Evolutionary conservation across 768 basidiomycete species (phyloP).

Genomic region (Dentipellis sp.): DNA sequence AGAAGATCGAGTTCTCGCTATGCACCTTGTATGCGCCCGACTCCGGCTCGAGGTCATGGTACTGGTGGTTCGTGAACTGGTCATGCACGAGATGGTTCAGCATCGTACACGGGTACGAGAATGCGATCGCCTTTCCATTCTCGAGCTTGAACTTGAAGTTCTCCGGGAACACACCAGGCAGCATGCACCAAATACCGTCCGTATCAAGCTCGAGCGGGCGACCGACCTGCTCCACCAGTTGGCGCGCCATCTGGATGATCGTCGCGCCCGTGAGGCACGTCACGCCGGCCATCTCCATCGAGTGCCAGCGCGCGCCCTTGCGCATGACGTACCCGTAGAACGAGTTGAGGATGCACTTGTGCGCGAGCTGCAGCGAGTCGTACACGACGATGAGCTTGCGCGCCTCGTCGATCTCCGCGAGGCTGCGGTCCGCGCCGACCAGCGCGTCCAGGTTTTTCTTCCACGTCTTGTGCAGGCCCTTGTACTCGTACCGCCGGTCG

Average conservation of each 20-base stretch:
- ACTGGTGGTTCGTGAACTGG: constrained; percentile 95
- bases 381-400: constrained; percentile 99
- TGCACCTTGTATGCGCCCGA: constrained; percentile 81
- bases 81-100: constrained; percentile 96
- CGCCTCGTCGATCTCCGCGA: constrained; percentile 90
- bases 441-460: constrained; percentile 92
- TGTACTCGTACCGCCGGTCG: constrained; percentile 98
- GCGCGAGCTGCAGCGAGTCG: constrained; percentile 96
- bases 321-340: constrained; percentile 99
- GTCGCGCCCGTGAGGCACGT: constrained; percentile 96
- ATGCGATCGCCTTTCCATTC: constrained; percentile 76
- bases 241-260: constrained; percentile 98
- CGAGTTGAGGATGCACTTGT: constrained; percentile 99
- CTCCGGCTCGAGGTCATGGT: constrained; percentile 83
- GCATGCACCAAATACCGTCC: constrained; percentile 99
- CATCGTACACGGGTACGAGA: constrained; percentile 99
- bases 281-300: constrained; percentile 99
- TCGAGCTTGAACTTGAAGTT: constrained; percentile 92
- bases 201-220: constrained; percentile 96
- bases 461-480: constrained; percentile 97
- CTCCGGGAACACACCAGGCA: constrained; percentile 95
- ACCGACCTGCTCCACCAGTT: constrained; percentile 95
- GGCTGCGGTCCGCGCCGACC: constrained; percentile 52
- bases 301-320: constrained; percentile 98
- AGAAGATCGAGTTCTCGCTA: constrained; percentile 98